Evolutionary conservation across 192 early-diverging fungal genomes (phyloP).

Genomic region (Borealophlyctis nickersoniae): DNA sequence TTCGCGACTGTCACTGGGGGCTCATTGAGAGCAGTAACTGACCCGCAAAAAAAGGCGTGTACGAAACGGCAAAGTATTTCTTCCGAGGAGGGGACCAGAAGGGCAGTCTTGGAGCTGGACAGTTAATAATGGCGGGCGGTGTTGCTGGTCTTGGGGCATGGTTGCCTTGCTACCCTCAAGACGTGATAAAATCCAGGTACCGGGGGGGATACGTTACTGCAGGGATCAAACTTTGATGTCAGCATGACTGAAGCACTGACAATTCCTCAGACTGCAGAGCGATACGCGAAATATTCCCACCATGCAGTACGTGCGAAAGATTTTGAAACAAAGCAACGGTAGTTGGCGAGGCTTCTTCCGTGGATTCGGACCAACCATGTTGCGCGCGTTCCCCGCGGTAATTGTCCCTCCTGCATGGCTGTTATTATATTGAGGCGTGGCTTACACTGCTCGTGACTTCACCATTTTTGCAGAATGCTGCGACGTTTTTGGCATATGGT

Average conservation of each 20-base stretch:
- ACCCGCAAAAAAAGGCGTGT: background rate
- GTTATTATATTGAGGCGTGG: background rate
- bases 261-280: constrained; percentile 15
- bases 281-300: constrained; percentile 3
- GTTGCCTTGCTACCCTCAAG: constrained; percentile 62
- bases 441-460: constrained; percentile 2
- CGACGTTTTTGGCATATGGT: constrained; percentile 24
- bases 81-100: background rate
- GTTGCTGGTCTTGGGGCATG: constrained; percentile 38
- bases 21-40: constrained; percentile 5
- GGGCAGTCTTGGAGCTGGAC: background rate
- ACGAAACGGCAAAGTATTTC: background rate
- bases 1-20: background rate
- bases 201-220: background rate
- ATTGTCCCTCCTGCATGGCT: background rate
- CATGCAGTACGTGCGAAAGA: constrained; percentile 6
- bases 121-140: constrained; percentile 40
- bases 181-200: constrained; percentile 81
- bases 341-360: constrained; percentile 70
- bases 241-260: too few relatives aligned
- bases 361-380: constrained; percentile 78
- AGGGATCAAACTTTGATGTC: too few relatives aligned
- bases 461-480: constrained; percentile 9
- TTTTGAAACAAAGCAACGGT: constrained; percentile 46
- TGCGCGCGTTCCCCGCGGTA: constrained; percentile 36